phyloP scores from a whole-genome alignment of 2,329 filamentous ascomycete species.

The Xylaria polymorpha region DNA sequence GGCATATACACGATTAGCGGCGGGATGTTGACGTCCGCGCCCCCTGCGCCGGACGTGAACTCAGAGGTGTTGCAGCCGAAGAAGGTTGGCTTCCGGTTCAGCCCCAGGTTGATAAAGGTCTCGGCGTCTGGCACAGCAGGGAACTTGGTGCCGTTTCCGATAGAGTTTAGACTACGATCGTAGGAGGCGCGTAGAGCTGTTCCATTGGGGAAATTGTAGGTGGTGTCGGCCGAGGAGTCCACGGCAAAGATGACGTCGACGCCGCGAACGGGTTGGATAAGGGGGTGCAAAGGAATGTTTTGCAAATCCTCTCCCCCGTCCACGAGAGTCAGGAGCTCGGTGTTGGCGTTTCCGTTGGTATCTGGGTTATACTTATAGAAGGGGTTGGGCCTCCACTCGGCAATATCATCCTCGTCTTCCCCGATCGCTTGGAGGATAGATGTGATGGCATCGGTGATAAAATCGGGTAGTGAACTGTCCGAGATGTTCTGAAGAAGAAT shows the following conservation, averaged over 20 bases:
- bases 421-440: constrained; percentile 67
- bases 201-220: constrained; percentile 79
- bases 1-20: constrained; percentile 90
- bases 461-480: constrained; percentile 56
- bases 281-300: constrained; percentile 81
- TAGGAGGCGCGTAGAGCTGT: constrained; percentile 80
- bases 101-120: constrained; percentile 80
- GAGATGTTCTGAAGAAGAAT: constrained; percentile 74
- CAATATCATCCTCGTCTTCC: constrained; percentile 75
- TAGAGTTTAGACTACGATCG: constrained; percentile 67
- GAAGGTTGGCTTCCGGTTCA: constrained; percentile 81
- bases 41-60: constrained; percentile 49
- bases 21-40: constrained; percentile 49
- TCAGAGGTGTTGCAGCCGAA: constrained; percentile 81
- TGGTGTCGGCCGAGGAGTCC: constrained; percentile 80
- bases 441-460: constrained; percentile 63
- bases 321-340: constrained; percentile 72
- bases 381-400: constrained; percentile 78
- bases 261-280: constrained; percentile 76
- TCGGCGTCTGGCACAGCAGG: constrained; percentile 78
- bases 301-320: constrained; percentile 83
- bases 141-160: constrained; percentile 75
- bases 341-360: constrained; percentile 67
- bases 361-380: constrained; percentile 74
- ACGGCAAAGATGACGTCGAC: constrained; percentile 86